phyloP scores from a whole-genome alignment of 768 basidiomycete genomes.

The Suillus fuscotomentosus region DNA sequence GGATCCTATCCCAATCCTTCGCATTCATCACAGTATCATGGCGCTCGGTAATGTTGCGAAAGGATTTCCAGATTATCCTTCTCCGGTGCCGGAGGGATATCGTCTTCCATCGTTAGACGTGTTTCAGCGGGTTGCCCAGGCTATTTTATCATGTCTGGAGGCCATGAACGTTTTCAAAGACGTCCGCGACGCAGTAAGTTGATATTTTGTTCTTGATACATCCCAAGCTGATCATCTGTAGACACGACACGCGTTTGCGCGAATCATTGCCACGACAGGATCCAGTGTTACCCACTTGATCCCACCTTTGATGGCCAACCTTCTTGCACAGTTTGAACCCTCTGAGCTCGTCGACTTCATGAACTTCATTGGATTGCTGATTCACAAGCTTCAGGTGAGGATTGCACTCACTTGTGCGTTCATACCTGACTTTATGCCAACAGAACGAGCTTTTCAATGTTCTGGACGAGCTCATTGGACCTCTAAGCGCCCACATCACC shows the following conservation, averaged over 20 bases:
- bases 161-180: conserved; percentile 85
- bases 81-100: conserved; percentile 62
- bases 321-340: conserved; percentile 91
- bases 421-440: conserved; percentile 3
- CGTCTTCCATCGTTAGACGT: conserved; percentile 71
- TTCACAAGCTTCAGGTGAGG: conserved; percentile 85
- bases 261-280: conserved; percentile 88
- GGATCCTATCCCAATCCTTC: conserved; percentile 78
- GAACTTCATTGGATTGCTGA: conserved; percentile 88
- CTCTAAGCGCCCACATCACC: conserved; percentile 81
- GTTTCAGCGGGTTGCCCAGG: conserved; percentile 84
- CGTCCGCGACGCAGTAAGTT: conserved; percentile 87
- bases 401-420: neutral
- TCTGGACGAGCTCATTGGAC: conserved; percentile 85
- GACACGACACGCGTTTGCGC: conserved; percentile 92
- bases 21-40: conserved; percentile 91
- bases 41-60: conserved; percentile 93
- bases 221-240: conserved; percentile 31
- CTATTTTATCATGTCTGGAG: conserved; percentile 83
- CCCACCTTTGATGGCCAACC: conserved; percentile 83
- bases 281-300: conserved; percentile 84
- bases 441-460: conserved; percentile 87
- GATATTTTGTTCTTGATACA: neutral
- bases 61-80: conserved; percentile 92
- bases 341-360: conserved; percentile 94